Percentiles rank a stretch among this genome's conserved stretches.
These are phyloP conservation scores for Aspergillus steynii DNA, from an alignment of 495 filamentous ascomycete species.

Conservation along the genomic window DNA sequence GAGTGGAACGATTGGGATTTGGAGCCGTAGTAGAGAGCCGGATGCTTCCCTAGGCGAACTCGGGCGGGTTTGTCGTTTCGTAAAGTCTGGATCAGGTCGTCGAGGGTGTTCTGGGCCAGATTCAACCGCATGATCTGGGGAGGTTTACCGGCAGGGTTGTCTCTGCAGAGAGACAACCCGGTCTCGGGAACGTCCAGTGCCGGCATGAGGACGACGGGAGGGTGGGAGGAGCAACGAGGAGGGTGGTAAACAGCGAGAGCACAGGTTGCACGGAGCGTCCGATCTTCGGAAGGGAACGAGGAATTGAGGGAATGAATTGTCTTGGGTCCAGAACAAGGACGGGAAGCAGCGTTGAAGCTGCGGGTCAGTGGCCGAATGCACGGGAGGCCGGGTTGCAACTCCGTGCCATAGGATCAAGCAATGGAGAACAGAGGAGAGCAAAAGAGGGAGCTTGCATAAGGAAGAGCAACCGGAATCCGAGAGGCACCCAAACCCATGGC, in stretches of 20 bases:
- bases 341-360: conserved; percentile 46
- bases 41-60: conserved; percentile 46
- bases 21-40: conserved; percentile 53
- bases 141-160: conserved; percentile 31
- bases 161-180: conserved; percentile 50
- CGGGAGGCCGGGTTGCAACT: conserved; percentile 35
- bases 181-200: conserved; percentile 45
- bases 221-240: conserved; percentile 13
- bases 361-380: conserved; percentile 49
- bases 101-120: conserved; percentile 63
- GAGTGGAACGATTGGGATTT: conserved; percentile 54
- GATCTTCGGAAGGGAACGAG: conserved; percentile 14
- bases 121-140: conserved; percentile 64
- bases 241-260: conserved; percentile 10
- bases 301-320: conserved; percentile 17
- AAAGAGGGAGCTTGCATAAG: conserved; percentile 27
- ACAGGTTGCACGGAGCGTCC: not conserved
- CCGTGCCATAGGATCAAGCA: conserved; percentile 44
- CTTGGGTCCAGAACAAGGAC: conserved; percentile 32
- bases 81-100: conserved; percentile 69
- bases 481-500: conserved; percentile 29
- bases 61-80: conserved; percentile 60
- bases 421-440: conserved; percentile 19
- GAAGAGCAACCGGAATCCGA: conserved; percentile 23
- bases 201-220: conserved; percentile 37